These are phyloP conservation scores for Linaria vulgaris DNA, from an alignment of 257 asterid species.

Conservation along the genomic window DNA sequence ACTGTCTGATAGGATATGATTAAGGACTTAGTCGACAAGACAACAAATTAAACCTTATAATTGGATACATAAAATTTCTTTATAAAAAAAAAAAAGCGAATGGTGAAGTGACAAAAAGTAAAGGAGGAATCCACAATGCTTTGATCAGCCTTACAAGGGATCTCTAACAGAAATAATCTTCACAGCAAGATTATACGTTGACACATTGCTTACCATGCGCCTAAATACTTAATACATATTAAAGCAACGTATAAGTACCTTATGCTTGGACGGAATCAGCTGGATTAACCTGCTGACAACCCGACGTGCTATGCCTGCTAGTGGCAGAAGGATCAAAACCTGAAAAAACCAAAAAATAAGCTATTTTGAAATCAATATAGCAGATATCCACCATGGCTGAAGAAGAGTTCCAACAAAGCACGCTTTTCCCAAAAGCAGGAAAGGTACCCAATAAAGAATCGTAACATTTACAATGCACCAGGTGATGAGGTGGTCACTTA, in stretches of 20 bases:
- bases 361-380: conserved; percentile 12
- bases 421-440: conserved; percentile 1
- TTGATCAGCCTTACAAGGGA: background rate
- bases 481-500: background rate
- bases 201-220: conserved; percentile 1
- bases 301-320: conserved; percentile 83
- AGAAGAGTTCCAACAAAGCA: conserved; percentile 6
- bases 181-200: conserved; percentile 3
- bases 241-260: conserved; percentile 45
- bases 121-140: background rate
- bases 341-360: conserved; percentile 34
- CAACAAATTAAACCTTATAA: background rate
- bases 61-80: background rate
- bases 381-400: background rate
- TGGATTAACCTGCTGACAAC: conserved; percentile 76
- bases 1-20: background rate
- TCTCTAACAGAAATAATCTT: conserved; percentile 7
- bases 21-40: background rate
- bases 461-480: background rate
- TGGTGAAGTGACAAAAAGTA: background rate
- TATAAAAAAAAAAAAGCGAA: background rate
- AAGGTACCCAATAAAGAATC: background rate
- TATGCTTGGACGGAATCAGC: conserved; percentile 77
- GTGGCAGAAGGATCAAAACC: conserved; percentile 87
- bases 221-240: conserved; percentile 22